Base-by-base conservation (phyloP, 768 basidiomycete genomes). In the Tubosaeta sp. region DNA sequence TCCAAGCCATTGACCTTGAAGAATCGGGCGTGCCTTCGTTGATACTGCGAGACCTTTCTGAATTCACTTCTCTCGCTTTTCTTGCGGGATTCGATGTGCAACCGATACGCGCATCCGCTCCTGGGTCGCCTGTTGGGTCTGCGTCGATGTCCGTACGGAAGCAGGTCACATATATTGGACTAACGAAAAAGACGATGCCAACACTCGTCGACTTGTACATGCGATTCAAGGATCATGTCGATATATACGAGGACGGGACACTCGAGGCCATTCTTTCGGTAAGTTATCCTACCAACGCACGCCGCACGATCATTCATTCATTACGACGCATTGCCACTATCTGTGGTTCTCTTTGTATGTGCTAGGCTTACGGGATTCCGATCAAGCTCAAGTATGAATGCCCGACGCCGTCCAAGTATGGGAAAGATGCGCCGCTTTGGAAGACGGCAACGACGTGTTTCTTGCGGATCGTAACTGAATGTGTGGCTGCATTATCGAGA, bases 381-480 rank as follows among this genome's bases (percentile, higher is more conserved):
- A 83, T 97, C 65, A 93, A 94, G 62, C 73, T 98, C 56, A 94
- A 94, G 69, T 95, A 97, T 56, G 92, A 95, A 31, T 96, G 94
- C 66, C 94, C 95, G 0, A 72, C 88, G 0, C 80, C 95, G 0
- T 92, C 87, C 35, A 93, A 86, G 63, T 91, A 83, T 62, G 92
- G 90, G 3, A 86, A 90, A 48, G 95, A 94, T 60, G 71, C 69
- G 19, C 93, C 94, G 0, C 71, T 99, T 3, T 98, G 95, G 95
- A 94, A 94, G 71, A 94, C 92, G 0, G 94, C 93, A n/a, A 92
- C 88, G 2, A 79, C 76, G 13, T 83, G 76, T 60, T 91, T 91
- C 68, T 71, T 94, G 60, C 74, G 75, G 13, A 77, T 90, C 29
- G 84, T 90, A 39, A 87, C 82, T 50, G 85, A 86, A 52, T 82